These are phyloP conservation scores for Fusarium marasasianum DNA, from an alignment of 2,329 filamentous ascomycete species.

Conservation along the genomic window DNA sequence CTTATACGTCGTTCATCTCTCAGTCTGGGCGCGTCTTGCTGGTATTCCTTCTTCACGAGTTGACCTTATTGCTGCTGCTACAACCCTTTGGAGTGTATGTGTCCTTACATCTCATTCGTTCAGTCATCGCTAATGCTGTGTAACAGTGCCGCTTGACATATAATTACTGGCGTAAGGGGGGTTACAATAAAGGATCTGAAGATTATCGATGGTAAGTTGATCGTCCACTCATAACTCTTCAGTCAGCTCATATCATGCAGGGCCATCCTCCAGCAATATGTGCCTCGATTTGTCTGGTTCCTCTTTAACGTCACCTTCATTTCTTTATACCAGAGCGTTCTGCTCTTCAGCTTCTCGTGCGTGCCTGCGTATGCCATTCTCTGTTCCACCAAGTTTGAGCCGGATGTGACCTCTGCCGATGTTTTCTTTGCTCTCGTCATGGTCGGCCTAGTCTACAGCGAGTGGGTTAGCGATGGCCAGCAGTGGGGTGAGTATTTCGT, in stretches of 20 bases:
- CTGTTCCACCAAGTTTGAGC: constrained; percentile 73
- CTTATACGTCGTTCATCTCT: constrained; percentile 86
- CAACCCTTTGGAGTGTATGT: constrained; percentile 81
- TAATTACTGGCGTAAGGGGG: constrained; percentile 97
- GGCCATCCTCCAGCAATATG: constrained; percentile 74
- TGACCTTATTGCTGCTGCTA: constrained; percentile 76
- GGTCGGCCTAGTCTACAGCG: constrained; percentile 65
- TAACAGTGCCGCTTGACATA: constrained; percentile 80
- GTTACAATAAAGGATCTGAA: constrained; percentile 87
- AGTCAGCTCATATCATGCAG: constrained; percentile 48
- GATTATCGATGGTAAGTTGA: constrained; percentile 82
- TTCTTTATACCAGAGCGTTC: constrained; percentile 80
- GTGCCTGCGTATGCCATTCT: constrained; percentile 85
- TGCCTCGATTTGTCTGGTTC: constrained; percentile 76
- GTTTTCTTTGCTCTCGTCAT: constrained; percentile 57
- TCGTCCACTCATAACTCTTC: not conserved
- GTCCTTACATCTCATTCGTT: not conserved
- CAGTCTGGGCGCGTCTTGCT: constrained; percentile 80
- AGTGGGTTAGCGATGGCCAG: constrained; percentile 89
- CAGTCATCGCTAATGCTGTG: not conserved
- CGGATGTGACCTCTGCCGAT: constrained; percentile 56
- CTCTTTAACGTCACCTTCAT: constrained; percentile 93
- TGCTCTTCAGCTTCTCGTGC: constrained; percentile 81
- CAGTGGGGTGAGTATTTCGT: constrained; percentile 75
- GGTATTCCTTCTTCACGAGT: constrained; percentile 76